Conservation (phyloP, 2,329 filamentous ascomycete genomes). For the Cytospora schulzeri region DNA sequence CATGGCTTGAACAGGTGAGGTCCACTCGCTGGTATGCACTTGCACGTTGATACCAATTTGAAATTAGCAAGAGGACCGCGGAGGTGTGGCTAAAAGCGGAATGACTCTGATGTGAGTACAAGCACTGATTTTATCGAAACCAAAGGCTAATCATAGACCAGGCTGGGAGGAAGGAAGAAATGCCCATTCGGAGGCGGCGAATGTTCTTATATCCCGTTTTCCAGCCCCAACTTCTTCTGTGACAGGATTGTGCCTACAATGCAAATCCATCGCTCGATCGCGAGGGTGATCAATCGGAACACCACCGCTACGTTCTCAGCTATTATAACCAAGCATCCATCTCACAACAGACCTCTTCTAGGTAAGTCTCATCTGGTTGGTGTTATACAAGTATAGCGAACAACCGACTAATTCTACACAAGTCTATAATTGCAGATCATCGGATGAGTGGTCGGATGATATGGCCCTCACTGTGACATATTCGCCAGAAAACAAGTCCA, state of each 20-base stretch:
- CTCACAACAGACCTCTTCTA: not conserved
- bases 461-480: slow-evolving; percentile 12
- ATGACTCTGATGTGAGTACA: no score
- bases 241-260: not conserved
- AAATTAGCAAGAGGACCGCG: no score
- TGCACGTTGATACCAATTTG: no score
- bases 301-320: slow-evolving; percentile 5
- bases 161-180: not conserved
- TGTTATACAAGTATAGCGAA: not conserved
- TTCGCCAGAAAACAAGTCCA: not conserved
- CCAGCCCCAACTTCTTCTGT: not conserved
- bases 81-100: no score
- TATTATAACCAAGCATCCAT: not conserved
- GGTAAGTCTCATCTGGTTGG: not conserved
- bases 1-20: no score
- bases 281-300: slow-evolving; percentile 15
- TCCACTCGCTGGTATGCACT: no score
- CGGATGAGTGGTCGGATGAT: slow-evolving; percentile 1
- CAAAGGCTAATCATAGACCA: no score
- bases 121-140: no score
- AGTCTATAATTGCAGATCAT: slow-evolving; percentile 14
- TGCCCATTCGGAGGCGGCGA: not conserved
- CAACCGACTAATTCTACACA: not conserved
- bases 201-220: slow-evolving; percentile 11
- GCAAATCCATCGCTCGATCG: slow-evolving; percentile 1